Evolutionary conservation across 2,329 filamentous ascomycete species (phyloP), one percentile per base, ranked within the genome.

Genomic region (Sclerotinia trifoliorum): DNA sequence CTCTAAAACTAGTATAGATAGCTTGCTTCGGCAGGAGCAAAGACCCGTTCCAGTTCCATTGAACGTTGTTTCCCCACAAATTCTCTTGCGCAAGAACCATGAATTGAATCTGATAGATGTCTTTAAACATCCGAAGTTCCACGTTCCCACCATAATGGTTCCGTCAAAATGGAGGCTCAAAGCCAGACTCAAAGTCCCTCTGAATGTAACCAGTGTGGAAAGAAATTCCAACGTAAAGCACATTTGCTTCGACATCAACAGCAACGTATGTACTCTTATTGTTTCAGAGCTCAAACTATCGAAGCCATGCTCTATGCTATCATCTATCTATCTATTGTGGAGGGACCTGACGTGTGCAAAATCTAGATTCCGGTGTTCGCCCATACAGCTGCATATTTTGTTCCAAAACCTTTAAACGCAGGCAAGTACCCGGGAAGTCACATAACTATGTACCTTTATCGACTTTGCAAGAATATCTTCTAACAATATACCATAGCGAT

Each of bases 341-440:
- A 57, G 39, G 19, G 26, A 52, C 24, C 39, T 66, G 62, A 72
- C 68, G 67, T 72, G 69, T 39, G 49, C 67, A 52, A 32, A 61
- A 49, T 61, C 26, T 61, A 77, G 76, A 77, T 73, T 75, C 75
- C 48, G 74, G 74, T 42, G 72, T 74, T 54, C 69, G 75, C 29
- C 75, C 76, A 39, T 77, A 75, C 68, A 74, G 73, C 60, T 78
- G 76, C 71, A 74, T 74, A 72, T 78, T 78, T 67, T 78, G 76
- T 71, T 72, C 73, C 66, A 78, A 78, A 67, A 77, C 74, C 10
- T 78, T 78, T 72, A 77, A 77, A 65, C 75, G 76, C 68, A 78
- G 75, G 76, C 73, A 71, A 48, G 70, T 57, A 39, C n/a, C 29
- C 66, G n/a, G 49, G 52, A 29, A 15, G 21, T 39, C 35, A 17